phyloP scores from a whole-genome alignment of 257 asterid genomes.

The Solanum gandarillasii region DNA sequence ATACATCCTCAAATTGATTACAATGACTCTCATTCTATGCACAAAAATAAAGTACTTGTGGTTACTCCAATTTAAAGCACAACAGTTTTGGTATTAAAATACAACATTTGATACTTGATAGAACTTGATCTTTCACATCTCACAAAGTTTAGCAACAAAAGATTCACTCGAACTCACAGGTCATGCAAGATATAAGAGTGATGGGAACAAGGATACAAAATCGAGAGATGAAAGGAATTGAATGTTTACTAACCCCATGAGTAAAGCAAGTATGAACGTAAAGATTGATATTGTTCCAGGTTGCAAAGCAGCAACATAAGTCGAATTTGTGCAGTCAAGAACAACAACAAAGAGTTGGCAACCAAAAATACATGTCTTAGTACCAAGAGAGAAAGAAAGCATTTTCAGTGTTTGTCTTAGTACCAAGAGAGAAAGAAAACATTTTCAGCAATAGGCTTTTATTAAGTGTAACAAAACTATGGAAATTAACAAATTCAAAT shows the following conservation, averaged over 20 bases:
- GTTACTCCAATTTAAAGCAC: too few species aligned
- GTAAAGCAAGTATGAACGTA: slow-evolving; percentile 72
- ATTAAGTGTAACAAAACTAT: background rate
- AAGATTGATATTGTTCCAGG: slow-evolving; percentile 84
- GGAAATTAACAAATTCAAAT: slow-evolving; percentile 1
- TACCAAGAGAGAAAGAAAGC: background rate
- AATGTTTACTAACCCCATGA: slow-evolving; percentile 67
- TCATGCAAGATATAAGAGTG: background rate
- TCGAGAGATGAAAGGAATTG: slow-evolving; percentile 3
- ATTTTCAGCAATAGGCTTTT: background rate
- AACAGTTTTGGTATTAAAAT: too few species aligned
- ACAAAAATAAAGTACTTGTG: too few species aligned
- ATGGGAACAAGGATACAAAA: slow-evolving; percentile 1
- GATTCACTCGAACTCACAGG: background rate
- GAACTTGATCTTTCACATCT: too few species aligned
- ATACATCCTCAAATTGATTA: background rate
- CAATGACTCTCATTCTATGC: background rate
- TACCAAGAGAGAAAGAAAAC: background rate
- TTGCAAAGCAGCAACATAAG: slow-evolving; percentile 93
- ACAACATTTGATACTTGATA: too few species aligned
- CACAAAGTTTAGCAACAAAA: background rate
- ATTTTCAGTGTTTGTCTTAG: slow-evolving; percentile 6
- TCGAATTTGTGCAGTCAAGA: slow-evolving; percentile 86
- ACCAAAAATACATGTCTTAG: slow-evolving; percentile 59
- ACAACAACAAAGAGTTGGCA: slow-evolving; percentile 76